phyloP scores from a whole-genome alignment of 768 basidiomycete genomes.

The Termitomyces sp. region DNA sequence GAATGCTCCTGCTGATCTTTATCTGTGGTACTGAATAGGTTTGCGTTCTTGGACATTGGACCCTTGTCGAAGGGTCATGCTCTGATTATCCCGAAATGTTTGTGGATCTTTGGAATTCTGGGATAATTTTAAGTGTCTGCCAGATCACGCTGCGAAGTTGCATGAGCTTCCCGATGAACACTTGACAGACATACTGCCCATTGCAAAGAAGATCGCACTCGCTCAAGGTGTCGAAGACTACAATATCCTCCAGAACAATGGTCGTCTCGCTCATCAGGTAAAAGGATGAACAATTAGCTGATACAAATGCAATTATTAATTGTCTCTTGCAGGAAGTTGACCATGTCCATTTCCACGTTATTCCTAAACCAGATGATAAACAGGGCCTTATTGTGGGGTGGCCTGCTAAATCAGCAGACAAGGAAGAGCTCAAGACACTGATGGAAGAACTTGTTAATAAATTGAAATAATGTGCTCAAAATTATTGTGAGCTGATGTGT shows the following conservation, averaged over 20 bases:
- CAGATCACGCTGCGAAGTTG: slow-evolving; percentile 85
- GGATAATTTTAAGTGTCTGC: background rate
- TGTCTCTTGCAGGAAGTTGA: slow-evolving; percentile 49
- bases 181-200: slow-evolving; percentile 66
- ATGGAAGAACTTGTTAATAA: slow-evolving; percentile 56
- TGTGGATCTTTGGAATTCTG: slow-evolving; percentile 5
- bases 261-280: slow-evolving; percentile 55
- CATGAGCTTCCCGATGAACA: slow-evolving; percentile 87
- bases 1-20: background rate
- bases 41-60: slow-evolving; percentile 89
- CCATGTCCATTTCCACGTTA: slow-evolving; percentile 92
- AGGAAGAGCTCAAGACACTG: slow-evolving; percentile 57
- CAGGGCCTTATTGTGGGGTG: slow-evolving; percentile 82
- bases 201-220: slow-evolving; percentile 83
- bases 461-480: slow-evolving; percentile 17
- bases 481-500: background rate
- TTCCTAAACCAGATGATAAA: slow-evolving; percentile 74
- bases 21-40: slow-evolving; percentile 32
- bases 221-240: slow-evolving; percentile 75
- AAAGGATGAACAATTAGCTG: background rate
- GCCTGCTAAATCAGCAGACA: slow-evolving; percentile 56
- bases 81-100: slow-evolving; percentile 92
- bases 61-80: slow-evolving; percentile 90
- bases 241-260: slow-evolving; percentile 74
- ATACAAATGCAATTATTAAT: background rate